Evolutionary conservation across 1,139 yeast species (phyloP), one percentile per base, ranked within the genome.

Genomic region (Sporopachydermia cereana): DNA sequence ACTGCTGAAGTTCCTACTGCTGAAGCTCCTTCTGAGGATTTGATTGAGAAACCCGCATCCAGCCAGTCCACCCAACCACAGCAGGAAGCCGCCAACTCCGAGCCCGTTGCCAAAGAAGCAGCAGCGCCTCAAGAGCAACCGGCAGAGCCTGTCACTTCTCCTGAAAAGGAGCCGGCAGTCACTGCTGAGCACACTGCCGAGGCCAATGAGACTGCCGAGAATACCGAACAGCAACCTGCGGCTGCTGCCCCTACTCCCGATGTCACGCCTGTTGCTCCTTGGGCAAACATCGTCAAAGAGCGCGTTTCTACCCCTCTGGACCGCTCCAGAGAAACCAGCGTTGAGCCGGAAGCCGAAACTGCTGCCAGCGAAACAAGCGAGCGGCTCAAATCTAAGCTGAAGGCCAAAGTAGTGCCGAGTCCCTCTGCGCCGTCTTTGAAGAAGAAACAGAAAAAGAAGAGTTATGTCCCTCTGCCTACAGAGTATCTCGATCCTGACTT

Each of bases 201-300:
- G n/a, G n/a, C n/a, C n/a, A n/a, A n/a, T n/a, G n/a, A n/a, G n/a
- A n/a, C n/a, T n/a, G n/a, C n/a, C n/a, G n/a, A n/a, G n/a, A n/a
- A n/a, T n/a, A n/a, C n/a, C n/a, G n/a, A n/a, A n/a, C n/a, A n/a
- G n/a, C n/a, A n/a, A n/a, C n/a, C 41, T 9, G 41, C 48, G 2
- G 41, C 34, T 12, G 45, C 29, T 17, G 27, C 43, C 18, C 39
- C 50, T 45, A 41, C 46, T 2, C 44, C 44, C 21, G 20, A 45
- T n/a, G 44, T 31, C 22, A 47, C 47, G 2, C 49, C 53, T n/a
- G 53, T 44, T 21, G 74, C 74, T 3, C 73, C 76, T 16, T 67
- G 74, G 74, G 72, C 72, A 3, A 59, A 56, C 53, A 63, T 57
- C 43, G 62, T 63, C 25, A 66, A 60, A 12, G 64, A 44, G 29